Evolutionary conservation across 257 asterid species (phyloP).

Genomic region (Solanum clarkiae): DNA sequence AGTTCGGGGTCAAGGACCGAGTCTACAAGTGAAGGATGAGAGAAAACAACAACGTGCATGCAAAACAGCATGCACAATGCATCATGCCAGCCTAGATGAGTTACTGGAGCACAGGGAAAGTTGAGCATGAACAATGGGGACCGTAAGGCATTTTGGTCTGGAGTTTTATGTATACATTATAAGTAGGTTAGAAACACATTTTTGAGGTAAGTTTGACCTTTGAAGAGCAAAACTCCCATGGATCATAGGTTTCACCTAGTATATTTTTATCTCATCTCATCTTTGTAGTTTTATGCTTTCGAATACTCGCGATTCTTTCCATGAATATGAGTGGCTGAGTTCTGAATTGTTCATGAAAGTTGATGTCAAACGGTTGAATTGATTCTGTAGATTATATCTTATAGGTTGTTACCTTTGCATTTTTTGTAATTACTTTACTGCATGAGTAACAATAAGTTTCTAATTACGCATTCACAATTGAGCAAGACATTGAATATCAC

Average conservation of each 20-base stretch:
- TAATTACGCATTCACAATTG: too few species aligned
- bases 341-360: neutral
- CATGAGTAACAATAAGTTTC: neutral
- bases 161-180: neutral
- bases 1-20: neutral
- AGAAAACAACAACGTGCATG: neutral
- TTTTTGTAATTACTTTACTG: neutral
- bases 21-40: neutral
- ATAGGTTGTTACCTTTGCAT: neutral
- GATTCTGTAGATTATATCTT: neutral
- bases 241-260: neutral
- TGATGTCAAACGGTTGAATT: neutral
- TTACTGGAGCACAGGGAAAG: neutral
- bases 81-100: neutral
- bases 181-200: neutral
- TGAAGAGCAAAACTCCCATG: neutral
- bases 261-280: neutral
- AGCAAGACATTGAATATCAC: neutral
- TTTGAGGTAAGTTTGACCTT: neutral
- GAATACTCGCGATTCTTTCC: neutral
- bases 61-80: neutral
- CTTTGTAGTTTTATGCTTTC: neutral
- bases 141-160: neutral
- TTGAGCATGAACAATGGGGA: neutral
- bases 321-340: neutral